Conservation (phyloP, 2,329 filamentous ascomycete species). For the Epichloe festucae region DNA sequence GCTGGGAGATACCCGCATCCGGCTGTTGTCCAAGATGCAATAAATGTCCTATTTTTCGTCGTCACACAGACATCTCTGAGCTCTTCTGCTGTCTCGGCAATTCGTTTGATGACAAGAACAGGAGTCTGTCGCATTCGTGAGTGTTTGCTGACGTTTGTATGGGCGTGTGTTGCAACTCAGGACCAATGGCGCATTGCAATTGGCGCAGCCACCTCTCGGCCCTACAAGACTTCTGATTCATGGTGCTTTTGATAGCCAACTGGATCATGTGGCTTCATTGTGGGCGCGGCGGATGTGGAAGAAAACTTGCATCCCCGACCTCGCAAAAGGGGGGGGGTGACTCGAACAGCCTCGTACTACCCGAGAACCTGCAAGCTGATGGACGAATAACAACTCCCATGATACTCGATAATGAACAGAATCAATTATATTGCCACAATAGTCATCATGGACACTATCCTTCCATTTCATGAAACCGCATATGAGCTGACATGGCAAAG, state of each 20-base stretch:
- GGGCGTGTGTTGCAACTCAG: not conserved
- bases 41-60: not conserved
- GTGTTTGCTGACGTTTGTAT: constrained; percentile 1
- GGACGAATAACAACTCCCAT: not conserved
- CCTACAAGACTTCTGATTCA: not conserved
- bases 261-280: not conserved
- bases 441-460: constrained; percentile 1
- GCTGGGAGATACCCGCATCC: not conserved
- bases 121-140: not conserved
- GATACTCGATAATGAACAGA: not conserved
- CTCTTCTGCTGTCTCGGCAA: not conserved
- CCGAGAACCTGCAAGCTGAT: not conserved
- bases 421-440: too few species aligned
- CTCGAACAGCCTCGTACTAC: not conserved
- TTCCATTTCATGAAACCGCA: constrained; percentile 23
- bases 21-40: not conserved
- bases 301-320: not conserved
- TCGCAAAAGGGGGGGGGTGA: not conserved
- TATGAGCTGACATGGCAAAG: constrained; percentile 47
- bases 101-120: not conserved
- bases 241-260: not conserved
- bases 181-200: not conserved
- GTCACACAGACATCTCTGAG: not conserved
- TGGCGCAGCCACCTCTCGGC: not conserved
- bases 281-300: not conserved